Percentiles rank a stretch among this genome's conserved stretches.
Conservation (phyloP, 371 early-diverging fungal genomes). For the Modicella reniformis region DNA sequence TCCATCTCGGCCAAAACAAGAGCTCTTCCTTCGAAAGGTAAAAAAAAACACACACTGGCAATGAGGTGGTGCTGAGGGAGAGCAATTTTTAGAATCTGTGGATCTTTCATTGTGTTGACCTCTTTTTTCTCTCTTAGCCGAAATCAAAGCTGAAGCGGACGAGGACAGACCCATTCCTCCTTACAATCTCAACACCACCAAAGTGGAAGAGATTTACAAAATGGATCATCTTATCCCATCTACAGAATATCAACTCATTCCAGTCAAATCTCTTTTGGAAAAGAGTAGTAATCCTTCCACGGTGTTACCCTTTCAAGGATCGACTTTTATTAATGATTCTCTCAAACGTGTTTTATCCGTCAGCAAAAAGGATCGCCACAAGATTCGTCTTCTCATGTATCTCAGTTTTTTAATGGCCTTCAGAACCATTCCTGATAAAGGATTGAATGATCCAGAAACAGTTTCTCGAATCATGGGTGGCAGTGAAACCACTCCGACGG, state of each 20-base stretch:
- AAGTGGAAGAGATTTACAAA: slow-evolving; percentile 80
- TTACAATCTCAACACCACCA: slow-evolving; percentile 71
- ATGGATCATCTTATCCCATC: slow-evolving; percentile 73
- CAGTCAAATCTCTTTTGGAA: slow-evolving; percentile 65
- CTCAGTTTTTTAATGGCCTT: slow-evolving; percentile 79
- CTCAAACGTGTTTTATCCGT: slow-evolving; percentile 58
- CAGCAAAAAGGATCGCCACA: slow-evolving; percentile 72
- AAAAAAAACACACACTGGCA: not conserved
- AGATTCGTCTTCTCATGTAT: slow-evolving; percentile 73
- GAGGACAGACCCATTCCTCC: slow-evolving; percentile 78
- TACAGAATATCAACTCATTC: slow-evolving; percentile 67
- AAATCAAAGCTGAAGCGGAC: slow-evolving; percentile 62
- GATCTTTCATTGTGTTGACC: too few species aligned
- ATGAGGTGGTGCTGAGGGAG: not conserved
- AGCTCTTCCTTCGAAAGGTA: slow-evolving; percentile 61
- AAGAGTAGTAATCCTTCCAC: slow-evolving; percentile 53
- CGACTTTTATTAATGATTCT: slow-evolving; percentile 62
- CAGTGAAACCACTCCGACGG: slow-evolving; percentile 66
- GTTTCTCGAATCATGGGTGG: slow-evolving; percentile 62
- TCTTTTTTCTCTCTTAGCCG: slow-evolving; percentile 50
- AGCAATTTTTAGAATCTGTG: too few species aligned
- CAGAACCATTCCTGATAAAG: slow-evolving; percentile 59
- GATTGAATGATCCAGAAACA: slow-evolving; percentile 64
- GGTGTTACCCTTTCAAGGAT: slow-evolving; percentile 59
- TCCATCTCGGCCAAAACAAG: slow-evolving; percentile 68